Evolutionary conservation across 169 alveolate genomes (phyloP).

Genomic region (Babesia gibsoni): DNA sequence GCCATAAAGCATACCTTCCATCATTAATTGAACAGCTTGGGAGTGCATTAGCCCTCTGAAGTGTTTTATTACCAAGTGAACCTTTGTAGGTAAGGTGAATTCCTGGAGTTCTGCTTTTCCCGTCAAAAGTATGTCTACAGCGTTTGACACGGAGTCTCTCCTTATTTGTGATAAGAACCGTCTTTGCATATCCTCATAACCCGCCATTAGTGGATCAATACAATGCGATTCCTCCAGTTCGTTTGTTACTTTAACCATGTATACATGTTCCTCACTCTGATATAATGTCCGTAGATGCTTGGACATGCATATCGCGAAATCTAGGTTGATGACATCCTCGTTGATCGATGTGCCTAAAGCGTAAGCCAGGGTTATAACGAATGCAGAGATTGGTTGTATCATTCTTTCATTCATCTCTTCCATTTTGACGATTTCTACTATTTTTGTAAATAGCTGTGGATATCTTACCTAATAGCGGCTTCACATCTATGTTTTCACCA

Average conservation of each 20-base stretch:
- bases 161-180: neutral
- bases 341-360: neutral
- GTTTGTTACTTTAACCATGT: neutral
- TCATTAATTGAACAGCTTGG: neutral
- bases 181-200: neutral
- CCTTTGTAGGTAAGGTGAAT: neutral
- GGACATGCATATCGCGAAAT: neutral
- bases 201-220: neutral
- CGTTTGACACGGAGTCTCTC: neutral
- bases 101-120: neutral
- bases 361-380: neutral
- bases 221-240: neutral
- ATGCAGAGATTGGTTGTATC: neutral
- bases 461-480: constrained; percentile 12
- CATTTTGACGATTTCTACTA: no score
- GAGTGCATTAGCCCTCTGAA: constrained; percentile 8
- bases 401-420: neutral
- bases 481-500: neutral
- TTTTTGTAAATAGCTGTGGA: no score
- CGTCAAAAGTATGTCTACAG: constrained; percentile 1
- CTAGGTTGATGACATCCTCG: neutral
- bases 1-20: neutral
- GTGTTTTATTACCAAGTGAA: neutral
- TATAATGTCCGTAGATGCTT: neutral
- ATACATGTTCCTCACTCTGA: neutral